A percentile compares a stretch with the other conserved stretches of the same genome.
phyloP scores from a whole-genome alignment of 2,329 filamentous ascomycete genomes.

The Clathrospora elynae region DNA sequence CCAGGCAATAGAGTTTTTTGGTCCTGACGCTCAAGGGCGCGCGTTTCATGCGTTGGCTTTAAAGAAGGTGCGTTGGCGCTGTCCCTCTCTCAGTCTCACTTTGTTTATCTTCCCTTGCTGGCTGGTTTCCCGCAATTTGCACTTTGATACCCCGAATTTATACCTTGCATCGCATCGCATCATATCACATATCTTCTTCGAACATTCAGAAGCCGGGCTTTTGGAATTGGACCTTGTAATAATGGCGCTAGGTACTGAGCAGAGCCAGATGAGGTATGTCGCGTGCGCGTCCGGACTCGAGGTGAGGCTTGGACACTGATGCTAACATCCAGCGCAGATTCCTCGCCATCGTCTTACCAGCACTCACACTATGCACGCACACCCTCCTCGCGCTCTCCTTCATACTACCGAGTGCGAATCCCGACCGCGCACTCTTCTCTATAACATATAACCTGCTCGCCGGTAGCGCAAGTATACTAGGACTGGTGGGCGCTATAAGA shows the following conservation, averaged over 20 bases:
- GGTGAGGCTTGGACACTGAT: not conserved
- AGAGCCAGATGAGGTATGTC: constrained; percentile 16
- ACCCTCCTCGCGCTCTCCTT: constrained; percentile 32
- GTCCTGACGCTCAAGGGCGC: not conserved
- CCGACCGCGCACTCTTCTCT: constrained; percentile 41
- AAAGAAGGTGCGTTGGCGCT: no score
- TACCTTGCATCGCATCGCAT: not conserved
- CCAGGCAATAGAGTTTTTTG: no score
- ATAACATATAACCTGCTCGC: constrained; percentile 50
- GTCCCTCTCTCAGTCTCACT: no score
- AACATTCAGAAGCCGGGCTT: not conserved
- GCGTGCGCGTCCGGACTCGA: not conserved
- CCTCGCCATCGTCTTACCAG: constrained; percentile 35
- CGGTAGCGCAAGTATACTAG: constrained; percentile 48
- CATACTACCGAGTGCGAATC: constrained; percentile 27
- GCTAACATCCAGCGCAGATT: constrained; percentile 24
- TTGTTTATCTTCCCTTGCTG: no score
- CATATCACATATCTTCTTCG: not conserved
- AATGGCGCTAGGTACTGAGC: constrained; percentile 10
- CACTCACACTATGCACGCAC: constrained; percentile 35
- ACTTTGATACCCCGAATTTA: no score
- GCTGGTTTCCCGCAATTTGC: no score
- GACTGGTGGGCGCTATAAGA: constrained; percentile 52
- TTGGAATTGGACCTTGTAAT: not conserved
- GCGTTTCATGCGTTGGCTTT: no score